A percentile compares a stretch with the other conserved stretches of the same genome.
These are phyloP conservation scores for Ganoderma resinaceum DNA, from an alignment of 1,284 basidiomycete genomes.

Conservation along the genomic window DNA sequence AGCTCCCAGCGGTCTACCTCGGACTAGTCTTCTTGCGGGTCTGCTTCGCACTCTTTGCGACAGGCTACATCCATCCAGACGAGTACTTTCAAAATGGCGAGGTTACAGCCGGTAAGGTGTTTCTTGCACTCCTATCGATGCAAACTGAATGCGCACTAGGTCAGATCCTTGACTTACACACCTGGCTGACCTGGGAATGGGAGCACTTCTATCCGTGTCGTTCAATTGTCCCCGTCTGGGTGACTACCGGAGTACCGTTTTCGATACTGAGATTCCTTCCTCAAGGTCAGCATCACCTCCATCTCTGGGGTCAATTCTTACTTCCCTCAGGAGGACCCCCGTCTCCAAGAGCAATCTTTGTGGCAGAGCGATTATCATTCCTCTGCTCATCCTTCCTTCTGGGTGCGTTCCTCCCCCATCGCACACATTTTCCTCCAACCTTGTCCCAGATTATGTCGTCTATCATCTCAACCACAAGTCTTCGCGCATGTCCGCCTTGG, in stretches of 20 bases:
- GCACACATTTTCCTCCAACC: neutral
- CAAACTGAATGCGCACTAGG: constrained; percentile 30
- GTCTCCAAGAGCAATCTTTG: constrained; percentile 39
- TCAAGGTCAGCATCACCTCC: constrained; percentile 34
- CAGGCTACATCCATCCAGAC: constrained; percentile 51
- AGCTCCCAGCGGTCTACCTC: constrained; percentile 21
- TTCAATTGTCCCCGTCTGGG: constrained; percentile 43
- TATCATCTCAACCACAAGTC: constrained; percentile 32
- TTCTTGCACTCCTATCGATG: neutral
- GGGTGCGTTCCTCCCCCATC: constrained; percentile 34
- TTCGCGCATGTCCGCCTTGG: constrained; percentile 35
- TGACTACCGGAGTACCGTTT: constrained; percentile 45
- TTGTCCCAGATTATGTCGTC: constrained; percentile 41
- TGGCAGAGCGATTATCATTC: constrained; percentile 41
- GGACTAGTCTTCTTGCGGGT: constrained; percentile 37
- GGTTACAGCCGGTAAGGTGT: constrained; percentile 42
- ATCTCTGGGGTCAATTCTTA: neutral
- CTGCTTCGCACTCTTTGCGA: constrained; percentile 43
- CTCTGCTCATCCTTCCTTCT: constrained; percentile 43
- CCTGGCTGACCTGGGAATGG: constrained; percentile 49
- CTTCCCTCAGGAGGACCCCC: neutral
- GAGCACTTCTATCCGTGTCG: constrained; percentile 41
- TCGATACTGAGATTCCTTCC: constrained; percentile 28
- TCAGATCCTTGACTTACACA: constrained; percentile 38
- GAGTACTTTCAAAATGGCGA: constrained; percentile 52